A percentile compares a stretch with the other conserved stretches of the same genome.
These are phyloP conservation scores for Benincasa hispida DNA, from an alignment of 306 rosid genomes.

Conservation along the genomic window DNA sequence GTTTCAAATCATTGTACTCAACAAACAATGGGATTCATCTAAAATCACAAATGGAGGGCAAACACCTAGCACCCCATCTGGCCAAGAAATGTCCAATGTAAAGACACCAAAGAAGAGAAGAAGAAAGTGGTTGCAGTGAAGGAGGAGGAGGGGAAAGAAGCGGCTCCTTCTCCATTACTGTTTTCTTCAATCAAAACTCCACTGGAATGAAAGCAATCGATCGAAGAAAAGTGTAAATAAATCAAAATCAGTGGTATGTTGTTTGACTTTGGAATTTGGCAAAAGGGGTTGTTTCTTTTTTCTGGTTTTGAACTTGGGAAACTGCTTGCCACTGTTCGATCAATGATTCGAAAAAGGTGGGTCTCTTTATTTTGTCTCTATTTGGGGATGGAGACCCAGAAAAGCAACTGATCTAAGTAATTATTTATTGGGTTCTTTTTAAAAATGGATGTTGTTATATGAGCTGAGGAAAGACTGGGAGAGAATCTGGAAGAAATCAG, in stretches of 20 bases:
- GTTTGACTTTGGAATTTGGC: not conserved
- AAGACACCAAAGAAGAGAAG: slow-evolving; percentile 32
- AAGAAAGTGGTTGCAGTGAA: slow-evolving; percentile 7
- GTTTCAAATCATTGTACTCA: not conserved
- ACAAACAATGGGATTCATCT: not conserved
- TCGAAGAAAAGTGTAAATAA: not conserved
- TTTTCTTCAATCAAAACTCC: slow-evolving; percentile 3
- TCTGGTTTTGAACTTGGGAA: not conserved
- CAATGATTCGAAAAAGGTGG: not conserved
- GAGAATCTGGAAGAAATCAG: not conserved
- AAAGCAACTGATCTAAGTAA: not conserved
- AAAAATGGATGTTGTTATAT: not conserved
- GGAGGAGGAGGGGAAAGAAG: slow-evolving; percentile 4
- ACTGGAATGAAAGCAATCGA: not conserved
- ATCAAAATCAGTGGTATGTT: not conserved
- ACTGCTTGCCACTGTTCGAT: not conserved
- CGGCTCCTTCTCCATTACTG: slow-evolving; percentile 17
- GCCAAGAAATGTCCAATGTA: slow-evolving; percentile 60
- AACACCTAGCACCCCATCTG: slow-evolving; percentile 79
- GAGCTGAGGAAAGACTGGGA: not conserved
- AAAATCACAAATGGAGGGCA: not conserved
- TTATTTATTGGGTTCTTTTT: not conserved
- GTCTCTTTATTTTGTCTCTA: not conserved
- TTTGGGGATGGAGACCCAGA: not conserved
- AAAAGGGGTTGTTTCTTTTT: not conserved